Evolutionary conservation across 441 rosid species (phyloP), one percentile per base, ranked within the genome.

Genomic region (Rhodomyrtus psidioides): DNA sequence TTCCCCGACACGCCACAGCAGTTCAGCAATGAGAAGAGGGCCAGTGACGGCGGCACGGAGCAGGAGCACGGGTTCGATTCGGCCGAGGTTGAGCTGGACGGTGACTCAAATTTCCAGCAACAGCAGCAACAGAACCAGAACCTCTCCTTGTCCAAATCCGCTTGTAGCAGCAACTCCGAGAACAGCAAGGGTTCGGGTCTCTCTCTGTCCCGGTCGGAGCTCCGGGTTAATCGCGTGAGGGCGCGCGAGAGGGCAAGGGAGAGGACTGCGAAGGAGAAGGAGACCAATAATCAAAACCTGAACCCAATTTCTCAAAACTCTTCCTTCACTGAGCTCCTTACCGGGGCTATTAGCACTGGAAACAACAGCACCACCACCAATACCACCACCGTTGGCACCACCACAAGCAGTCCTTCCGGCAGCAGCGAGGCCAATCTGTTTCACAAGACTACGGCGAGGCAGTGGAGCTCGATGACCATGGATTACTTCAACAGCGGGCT

Each of bases 121-220:
- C 89, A 91, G 55, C 92, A 89, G 34, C 91, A 89, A 86, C 97
- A 90, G 87, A 91, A 90, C 54, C 98, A 90, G 89, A 94, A 92
- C 83, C 84, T 87, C 28, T 93, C 96, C 2, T 51, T 95, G 89
- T 93, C 96, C 74, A 97, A 95, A 91, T 94, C 98, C 46, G 99
- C 97, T 89, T 95, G 96, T 83, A 97, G 99, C 81, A 95, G 99
- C 86, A 94, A 92, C 81, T 96, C 99, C 0, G 99, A 97, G 89
- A 97, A 98, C 9, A 96, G 99, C 87, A 97, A 95, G 89, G 95
- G 98, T 76, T 94, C 97, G 4, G 94, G 98, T 15, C 85, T 97
- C 83, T 95, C 99, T 34, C 92, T 96, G 8, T 93, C 97, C 2
- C 89, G 94, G 88, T 90, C 98, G 6, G 99, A 93, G 88, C 59